Conservation (phyloP, 345 rosid genomes). For the Triadica sebifera region DNA sequence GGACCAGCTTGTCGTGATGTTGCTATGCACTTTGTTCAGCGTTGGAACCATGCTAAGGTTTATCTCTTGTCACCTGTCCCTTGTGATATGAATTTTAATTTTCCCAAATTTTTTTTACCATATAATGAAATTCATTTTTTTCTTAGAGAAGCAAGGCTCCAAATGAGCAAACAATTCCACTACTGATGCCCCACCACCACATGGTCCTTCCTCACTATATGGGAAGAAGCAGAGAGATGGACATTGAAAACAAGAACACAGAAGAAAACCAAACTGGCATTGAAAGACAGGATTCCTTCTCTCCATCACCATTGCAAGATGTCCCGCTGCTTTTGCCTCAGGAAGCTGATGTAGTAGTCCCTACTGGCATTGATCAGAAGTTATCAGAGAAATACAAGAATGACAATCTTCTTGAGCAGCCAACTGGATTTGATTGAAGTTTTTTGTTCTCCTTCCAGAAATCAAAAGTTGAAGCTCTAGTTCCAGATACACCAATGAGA, state of each 20-base stretch:
- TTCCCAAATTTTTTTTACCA: background rate
- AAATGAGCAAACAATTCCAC: constrained; percentile 73
- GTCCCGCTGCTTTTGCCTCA: constrained; percentile 90
- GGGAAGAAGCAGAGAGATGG: constrained; percentile 63
- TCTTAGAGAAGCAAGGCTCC: constrained; percentile 85
- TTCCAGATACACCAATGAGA: constrained; percentile 26
- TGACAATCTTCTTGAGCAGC: constrained; percentile 11
- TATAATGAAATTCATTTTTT: constrained; percentile 10
- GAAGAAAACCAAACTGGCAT: constrained; percentile 36
- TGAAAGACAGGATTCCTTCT: constrained; percentile 43
- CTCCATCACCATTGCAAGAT: constrained; percentile 55
- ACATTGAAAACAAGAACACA: constrained; percentile 41
- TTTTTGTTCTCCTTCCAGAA: constrained; percentile 22
- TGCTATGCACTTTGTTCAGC: constrained; percentile 88
- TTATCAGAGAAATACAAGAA: constrained; percentile 9
- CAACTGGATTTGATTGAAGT: constrained; percentile 10
- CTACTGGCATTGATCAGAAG: constrained; percentile 23
- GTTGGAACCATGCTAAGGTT: constrained; percentile 99
- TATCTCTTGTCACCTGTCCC: constrained; percentile 1
- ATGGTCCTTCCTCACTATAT: constrained; percentile 97
- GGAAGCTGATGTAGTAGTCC: constrained; percentile 45
- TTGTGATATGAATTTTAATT: background rate
- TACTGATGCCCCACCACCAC: constrained; percentile 89
- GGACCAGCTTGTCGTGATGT: constrained; percentile 93
- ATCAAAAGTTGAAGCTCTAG: constrained; percentile 25